Base-by-base conservation (phyloP, 306 rosid species). In the Corylus heterophylla region DNA sequence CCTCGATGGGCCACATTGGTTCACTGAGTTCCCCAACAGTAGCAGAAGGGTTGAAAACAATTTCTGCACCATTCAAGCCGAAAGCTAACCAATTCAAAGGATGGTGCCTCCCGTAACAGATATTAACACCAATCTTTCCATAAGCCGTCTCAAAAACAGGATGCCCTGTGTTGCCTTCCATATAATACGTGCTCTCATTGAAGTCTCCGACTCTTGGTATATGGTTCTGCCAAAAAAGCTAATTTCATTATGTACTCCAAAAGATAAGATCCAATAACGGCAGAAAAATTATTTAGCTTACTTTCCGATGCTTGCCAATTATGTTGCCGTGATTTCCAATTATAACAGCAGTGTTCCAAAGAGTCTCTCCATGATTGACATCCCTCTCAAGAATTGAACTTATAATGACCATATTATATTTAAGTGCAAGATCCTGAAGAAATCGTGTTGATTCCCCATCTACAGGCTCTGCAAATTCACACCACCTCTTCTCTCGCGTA, bases 1-100 rank as follows among this genome's bases (percentile, higher is more conserved):
- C 98, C 98, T 94, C 97, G 81, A 91, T 80, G 72, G 98, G 93
- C 97, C 98, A 91, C 97, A 92, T 91, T 62, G 97, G 98, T 80
- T 92, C 98, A 2, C 98, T 92, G 81, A 91, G 97, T 86, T 89
- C 97, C 18, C 97, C 97, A 74, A 92, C 95, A 52, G 98, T 92
- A 13, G 98, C 98, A 27, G 98, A 89, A 81, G 98, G 98, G 86
- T 95, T 95, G 92, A 95, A 92, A 83, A 95, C 98, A 81, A 95
- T 89, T 86, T 95, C 97, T 0, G 98, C 98, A 45, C 97, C 98
- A 67, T 95, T 95, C 86, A 95, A 85, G 59, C 98, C 98, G 75
- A 95, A 92, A 75, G 95, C 93, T 83, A 91, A 83, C 96, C 97
- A 95, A 66, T 92, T 95, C 85, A 95, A 79, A 62, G 98, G 97